Base-by-base conservation (phyloP, 2,329 filamentous ascomycete species). In the Chlorencoelia australis region DNA sequence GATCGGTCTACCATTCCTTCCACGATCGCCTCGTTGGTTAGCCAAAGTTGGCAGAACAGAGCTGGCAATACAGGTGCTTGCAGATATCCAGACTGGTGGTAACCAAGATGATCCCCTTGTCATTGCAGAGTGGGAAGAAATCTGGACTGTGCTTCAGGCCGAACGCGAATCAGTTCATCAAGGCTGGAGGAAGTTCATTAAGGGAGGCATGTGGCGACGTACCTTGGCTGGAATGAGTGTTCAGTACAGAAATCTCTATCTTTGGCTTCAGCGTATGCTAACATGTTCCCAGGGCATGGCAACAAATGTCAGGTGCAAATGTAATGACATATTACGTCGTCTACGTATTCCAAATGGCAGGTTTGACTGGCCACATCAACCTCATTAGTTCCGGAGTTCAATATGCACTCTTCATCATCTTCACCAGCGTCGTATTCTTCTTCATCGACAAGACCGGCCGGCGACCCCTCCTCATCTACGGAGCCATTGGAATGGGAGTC, bases 181-280 rank as follows among this genome's bases (percentile, higher is more conserved):
- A 3, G 35, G 38, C 19, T 62, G 57, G 57, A 53, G 50, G 20
- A 62, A 60, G 47, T 64, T 63, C 42, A 40, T 61, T 40, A 53
- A 60, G 33, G 64, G 65, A 36, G 69, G 70, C 51, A 76, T 76
- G 70, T 74, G 70, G 69, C 65, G 66, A 44, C 61, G 71, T 13
- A 49, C 58, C 8, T 56, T 58, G 3, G 38, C 33, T 7, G 33
- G 33, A 22, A 27, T 22, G 21, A 20, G 15, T 16, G 30, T 38
- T 19, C 30, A 33, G 28, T 30, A 18, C 7, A 17, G 28, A 30
- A 10, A 8, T 5, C 15, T 7, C 21, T 7, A 18, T 15, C 11
- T 18, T 18, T 7, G 2, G 7, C 11, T 11, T 30, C 15, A 11
- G 15, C 14, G 6, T 17, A 17, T 2, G 19, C 15, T 10, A 10